Base-by-base conservation (phyloP, 108 stramenopile genomes). In the Cyclotella kingstonii region DNA sequence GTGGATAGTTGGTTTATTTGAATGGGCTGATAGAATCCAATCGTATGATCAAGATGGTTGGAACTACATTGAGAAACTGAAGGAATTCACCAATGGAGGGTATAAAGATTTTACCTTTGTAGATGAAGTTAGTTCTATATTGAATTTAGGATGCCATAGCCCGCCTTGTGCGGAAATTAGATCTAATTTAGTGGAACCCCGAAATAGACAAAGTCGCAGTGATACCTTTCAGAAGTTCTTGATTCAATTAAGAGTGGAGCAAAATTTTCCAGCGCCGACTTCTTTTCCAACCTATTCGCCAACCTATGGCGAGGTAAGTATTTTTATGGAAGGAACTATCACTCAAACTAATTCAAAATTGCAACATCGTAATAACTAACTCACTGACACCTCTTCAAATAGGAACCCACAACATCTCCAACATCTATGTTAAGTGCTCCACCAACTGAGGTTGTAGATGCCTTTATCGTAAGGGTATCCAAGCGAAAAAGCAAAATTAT, bases 1-100 rank as follows among this genome's bases (percentile, higher is more conserved):
- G 25, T 79, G 78, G 78, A 76, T 65, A 45, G 73, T 70, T 5
- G 78, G 78, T 0, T 33, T 79, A 4, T 79, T 68, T 28, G 68
- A 76, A 53, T 79, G 78, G 78, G 53, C 55, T 0, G 73, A 76
- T 26, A 51, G 68, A 25, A 59, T 79, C 18, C 72, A 79, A 63
- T 42, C 78, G 0, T 79, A 68, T 34, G 56, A 62, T 19, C 29
- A 56, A 19, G 51, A 53, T 54, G 74, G 68, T 5, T 76, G 67
- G 67, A 64, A 63, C 29, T 76, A 76, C 53, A 63, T 76, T 17
- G 68, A 69, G 23, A 40, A 70, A 3, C 42, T 76, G 0, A 56
- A 40, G 3, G 62, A 68, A 44, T 76, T 76, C 28, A 25, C 26
- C 31, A 68, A 76, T 19, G 61, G 68, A 12, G 74, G 74, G 1